Percentiles rank a stretch among this genome's conserved stretches.
phyloP scores from a whole-genome alignment of 192 early-diverging fungal genomes.

The Rhizophagus sp. region DNA sequence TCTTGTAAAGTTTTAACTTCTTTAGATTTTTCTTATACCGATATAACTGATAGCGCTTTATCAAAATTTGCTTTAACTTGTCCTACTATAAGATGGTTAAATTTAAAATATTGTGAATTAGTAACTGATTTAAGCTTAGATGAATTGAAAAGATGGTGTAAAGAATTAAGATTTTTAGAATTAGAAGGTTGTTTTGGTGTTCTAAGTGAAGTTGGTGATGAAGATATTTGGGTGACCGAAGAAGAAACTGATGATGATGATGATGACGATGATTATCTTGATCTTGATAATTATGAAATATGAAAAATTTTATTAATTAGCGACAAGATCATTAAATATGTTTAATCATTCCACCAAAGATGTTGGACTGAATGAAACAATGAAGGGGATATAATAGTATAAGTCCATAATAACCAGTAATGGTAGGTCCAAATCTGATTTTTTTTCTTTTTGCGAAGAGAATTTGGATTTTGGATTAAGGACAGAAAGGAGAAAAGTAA shows the following conservation, averaged over 20 bases:
- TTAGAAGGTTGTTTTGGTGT: conserved; percentile 16
- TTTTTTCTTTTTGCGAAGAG: not conserved
- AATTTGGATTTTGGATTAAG: too few relatives aligned
- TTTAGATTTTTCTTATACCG: conserved; percentile 22
- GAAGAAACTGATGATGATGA: conserved; percentile 15
- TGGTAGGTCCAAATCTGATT: too few relatives aligned
- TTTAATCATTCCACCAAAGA: too few relatives aligned
- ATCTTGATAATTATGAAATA: not conserved
- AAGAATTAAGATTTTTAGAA: conserved; percentile 4
- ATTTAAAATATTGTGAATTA: conserved; percentile 28
- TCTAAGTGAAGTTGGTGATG: not conserved
- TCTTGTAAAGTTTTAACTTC: not conserved
- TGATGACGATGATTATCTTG: not conserved
- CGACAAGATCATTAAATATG: too few relatives aligned
- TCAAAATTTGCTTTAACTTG: conserved; percentile 18
- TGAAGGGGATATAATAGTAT: not conserved
- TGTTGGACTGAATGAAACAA: not conserved
- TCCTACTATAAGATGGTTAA: conserved; percentile 24
- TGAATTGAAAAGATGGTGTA: conserved; percentile 12
- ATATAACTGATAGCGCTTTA: conserved; percentile 19
- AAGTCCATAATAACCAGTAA: too few relatives aligned
- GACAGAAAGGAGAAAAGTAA: too few relatives aligned
- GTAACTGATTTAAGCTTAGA: conserved; percentile 23
- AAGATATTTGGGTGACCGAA: conserved; percentile 15
- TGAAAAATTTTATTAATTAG: too few relatives aligned